Evolutionary conservation across 2,329 filamentous ascomycete genomes (phyloP).

Genomic region (Dothideomycetes sp.): DNA sequence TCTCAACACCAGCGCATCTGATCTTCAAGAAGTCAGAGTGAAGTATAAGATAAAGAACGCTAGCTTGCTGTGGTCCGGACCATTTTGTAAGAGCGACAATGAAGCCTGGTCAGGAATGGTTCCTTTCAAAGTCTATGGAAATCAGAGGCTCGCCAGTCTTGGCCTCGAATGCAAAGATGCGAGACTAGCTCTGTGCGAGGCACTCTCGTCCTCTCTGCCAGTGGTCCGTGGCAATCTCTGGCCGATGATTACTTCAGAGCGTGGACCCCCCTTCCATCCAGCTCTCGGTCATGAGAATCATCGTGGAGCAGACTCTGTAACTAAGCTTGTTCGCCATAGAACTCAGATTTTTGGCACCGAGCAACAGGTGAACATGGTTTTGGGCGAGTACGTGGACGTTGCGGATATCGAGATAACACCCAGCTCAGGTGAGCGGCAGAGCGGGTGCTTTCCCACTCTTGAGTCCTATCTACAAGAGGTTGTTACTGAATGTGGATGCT

Average conservation of each 20-base stretch:
- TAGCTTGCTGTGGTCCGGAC: not conserved
- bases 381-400: not conserved
- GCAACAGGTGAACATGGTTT: not conserved
- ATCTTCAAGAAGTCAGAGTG: not conserved
- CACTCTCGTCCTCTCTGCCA: not conserved
- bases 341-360: not conserved
- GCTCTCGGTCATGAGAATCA: not conserved
- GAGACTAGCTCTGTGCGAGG: not conserved
- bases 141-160: not conserved
- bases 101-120: not conserved
- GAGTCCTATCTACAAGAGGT: not conserved
- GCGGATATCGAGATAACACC: not conserved
- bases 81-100: not conserved
- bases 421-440: not conserved
- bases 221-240: not conserved
- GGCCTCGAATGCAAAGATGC: not conserved
- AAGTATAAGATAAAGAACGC: not conserved
- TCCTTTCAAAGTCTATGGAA: not conserved
- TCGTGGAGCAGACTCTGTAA: not conserved
- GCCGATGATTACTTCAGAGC: not conserved
- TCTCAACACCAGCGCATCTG: not conserved
- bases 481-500: not conserved
- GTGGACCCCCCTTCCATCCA: not conserved
- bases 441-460: not conserved
- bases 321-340: not conserved